Evolutionary conservation across 2,329 filamentous ascomycete species (phyloP).

Genomic region (Aaosphaeria pasadenensis): DNA sequence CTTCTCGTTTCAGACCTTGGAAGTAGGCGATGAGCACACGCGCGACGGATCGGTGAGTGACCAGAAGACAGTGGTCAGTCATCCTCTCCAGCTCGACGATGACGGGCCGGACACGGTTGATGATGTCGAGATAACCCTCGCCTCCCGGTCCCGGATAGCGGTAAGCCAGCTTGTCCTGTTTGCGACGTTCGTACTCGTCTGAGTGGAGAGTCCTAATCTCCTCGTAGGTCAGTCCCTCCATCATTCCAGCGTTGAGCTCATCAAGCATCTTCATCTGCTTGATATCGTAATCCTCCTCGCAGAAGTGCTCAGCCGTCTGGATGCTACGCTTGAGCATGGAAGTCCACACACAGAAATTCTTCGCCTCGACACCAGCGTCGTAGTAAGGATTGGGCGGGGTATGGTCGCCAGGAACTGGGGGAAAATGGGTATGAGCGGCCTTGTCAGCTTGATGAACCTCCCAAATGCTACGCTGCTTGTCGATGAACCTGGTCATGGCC

Average conservation of each 20-base stretch:
- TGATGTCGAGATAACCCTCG: conserved; percentile 94
- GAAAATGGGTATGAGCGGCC: conserved; percentile 73
- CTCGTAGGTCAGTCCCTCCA: conserved; percentile 92
- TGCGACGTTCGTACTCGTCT: conserved; percentile 77
- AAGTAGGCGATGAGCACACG: conserved; percentile 95
- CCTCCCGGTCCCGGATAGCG: conserved; percentile 95
- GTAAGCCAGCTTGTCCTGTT: conserved; percentile 87
- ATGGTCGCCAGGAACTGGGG: conserved; percentile 85
- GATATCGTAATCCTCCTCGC: conserved; percentile 88
- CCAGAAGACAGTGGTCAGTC: conserved; percentile 89
- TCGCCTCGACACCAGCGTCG: conserved; percentile 52
- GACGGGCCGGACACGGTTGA: conserved; percentile 90
- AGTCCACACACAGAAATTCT: conserved; percentile 98
- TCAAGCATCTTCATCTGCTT: conserved; percentile 99
- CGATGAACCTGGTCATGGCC: conserved; percentile 80
- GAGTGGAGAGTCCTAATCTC: conserved; percentile 79
- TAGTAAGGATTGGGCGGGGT: conserved; percentile 93
- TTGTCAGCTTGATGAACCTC: conserved; percentile 77
- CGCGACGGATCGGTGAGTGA: conserved; percentile 88
- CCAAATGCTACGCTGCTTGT: conserved; percentile 76
- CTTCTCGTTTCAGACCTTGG: conserved; percentile 82
- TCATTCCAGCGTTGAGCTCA: conserved; percentile 87
- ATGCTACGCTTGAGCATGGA: conserved; percentile 92
- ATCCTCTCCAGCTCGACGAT: conserved; percentile 97
- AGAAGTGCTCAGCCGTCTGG: conserved; percentile 84